Conservation (phyloP, 2,329 filamentous ascomycete species). For the Microsporum ferrugineum region DNA sequence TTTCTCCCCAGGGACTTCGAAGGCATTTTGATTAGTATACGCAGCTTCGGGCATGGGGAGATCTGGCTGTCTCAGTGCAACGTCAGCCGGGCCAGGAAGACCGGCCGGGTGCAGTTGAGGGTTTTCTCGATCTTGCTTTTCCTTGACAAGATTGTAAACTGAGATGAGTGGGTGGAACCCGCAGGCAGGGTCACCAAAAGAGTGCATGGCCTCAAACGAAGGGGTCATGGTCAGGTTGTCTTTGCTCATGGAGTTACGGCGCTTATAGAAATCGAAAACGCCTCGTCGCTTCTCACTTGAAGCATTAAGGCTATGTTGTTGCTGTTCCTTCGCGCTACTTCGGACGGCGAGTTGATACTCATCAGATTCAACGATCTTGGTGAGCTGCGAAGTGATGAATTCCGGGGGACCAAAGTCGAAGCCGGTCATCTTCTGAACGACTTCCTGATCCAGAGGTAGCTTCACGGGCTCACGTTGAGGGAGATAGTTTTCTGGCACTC, state of each 20-base stretch:
- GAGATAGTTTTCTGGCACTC: slow-evolving; percentile 78
- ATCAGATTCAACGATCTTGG: slow-evolving; percentile 78
- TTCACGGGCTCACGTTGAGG: slow-evolving; percentile 74
- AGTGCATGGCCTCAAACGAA: slow-evolving; percentile 73
- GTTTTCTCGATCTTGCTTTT: slow-evolving; percentile 76
- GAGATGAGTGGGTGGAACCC: slow-evolving; percentile 87
- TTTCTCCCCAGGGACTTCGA: slow-evolving; percentile 82
- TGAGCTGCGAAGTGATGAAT: slow-evolving; percentile 68
- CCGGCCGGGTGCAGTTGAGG: slow-evolving; percentile 43
- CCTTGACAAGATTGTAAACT: slow-evolving; percentile 89
- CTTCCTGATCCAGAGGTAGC: slow-evolving; percentile 67
- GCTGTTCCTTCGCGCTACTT: slow-evolving; percentile 56
- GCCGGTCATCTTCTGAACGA: slow-evolving; percentile 89
- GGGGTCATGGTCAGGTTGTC: slow-evolving; percentile 65
- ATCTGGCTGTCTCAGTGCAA: slow-evolving; percentile 55
- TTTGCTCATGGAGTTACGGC: slow-evolving; percentile 78
- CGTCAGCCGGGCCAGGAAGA: slow-evolving; percentile 44
- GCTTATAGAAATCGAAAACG: slow-evolving; percentile 96
- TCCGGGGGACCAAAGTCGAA: slow-evolving; percentile 93
- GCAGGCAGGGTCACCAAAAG: slow-evolving; percentile 79
- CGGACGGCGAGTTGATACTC: slow-evolving; percentile 84
- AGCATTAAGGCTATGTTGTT: slow-evolving; percentile 44
- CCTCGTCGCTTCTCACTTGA: slow-evolving; percentile 70
- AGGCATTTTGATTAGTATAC: slow-evolving; percentile 72
- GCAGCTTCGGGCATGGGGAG: slow-evolving; percentile 72